Percentiles rank a stretch among this genome's conserved stretches.
These are phyloP conservation scores for Cupressus sempervirens DNA, from an alignment of 75 land plant genomes.

Conservation along the genomic window DNA sequence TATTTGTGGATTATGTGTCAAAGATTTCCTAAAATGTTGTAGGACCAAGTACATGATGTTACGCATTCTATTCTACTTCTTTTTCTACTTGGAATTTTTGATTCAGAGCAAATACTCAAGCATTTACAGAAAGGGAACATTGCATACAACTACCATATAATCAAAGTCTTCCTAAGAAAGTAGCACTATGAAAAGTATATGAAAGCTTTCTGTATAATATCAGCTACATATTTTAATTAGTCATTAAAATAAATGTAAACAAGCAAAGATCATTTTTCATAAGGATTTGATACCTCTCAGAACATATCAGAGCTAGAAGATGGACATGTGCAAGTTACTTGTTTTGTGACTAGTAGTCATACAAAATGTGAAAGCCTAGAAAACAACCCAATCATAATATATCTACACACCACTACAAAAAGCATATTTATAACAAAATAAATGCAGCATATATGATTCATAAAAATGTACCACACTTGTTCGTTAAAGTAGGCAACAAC, in stretches of 20 bases:
- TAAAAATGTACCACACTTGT: conserved; percentile 31
- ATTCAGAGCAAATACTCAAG: too few relatives aligned
- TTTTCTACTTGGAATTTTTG: too few relatives aligned
- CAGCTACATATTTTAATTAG: neutral
- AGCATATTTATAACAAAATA: neutral
- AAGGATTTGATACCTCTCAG: neutral
- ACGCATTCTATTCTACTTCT: too few relatives aligned
- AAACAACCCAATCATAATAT: neutral
- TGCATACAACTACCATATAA: neutral
- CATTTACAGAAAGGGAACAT: too few relatives aligned
- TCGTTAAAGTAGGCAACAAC: conserved; percentile 85
- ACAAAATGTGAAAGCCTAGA: neutral
- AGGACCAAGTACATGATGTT: too few relatives aligned
- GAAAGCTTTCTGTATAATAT: neutral
- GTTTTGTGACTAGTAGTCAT: neutral
- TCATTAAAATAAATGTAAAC: neutral
- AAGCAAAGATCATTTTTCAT: neutral
- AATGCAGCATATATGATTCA: neutral
- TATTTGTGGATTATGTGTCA: too few relatives aligned
- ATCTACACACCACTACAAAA: neutral
- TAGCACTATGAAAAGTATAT: neutral
- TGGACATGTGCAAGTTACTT: neutral
- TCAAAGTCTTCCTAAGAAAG: neutral
- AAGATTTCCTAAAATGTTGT: too few relatives aligned
- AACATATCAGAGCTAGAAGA: neutral